These are phyloP conservation scores for Solanum piurae DNA, from an alignment of 257 asterid species.

Conservation along the genomic window DNA sequence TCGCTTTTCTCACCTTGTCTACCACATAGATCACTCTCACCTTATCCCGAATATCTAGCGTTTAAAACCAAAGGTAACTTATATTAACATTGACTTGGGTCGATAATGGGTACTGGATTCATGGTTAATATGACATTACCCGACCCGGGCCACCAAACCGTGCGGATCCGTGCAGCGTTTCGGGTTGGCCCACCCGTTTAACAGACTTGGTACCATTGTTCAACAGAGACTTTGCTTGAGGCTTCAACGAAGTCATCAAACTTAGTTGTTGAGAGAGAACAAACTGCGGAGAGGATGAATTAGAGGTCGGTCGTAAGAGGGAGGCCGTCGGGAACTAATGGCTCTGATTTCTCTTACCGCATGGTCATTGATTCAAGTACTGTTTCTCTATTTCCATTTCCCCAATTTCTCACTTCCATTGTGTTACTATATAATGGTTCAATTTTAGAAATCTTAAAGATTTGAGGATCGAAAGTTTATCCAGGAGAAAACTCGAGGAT, in stretches of 20 bases:
- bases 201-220: neutral
- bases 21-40: too few relatives aligned
- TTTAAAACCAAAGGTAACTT: too few relatives aligned
- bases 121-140: too few relatives aligned
- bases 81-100: too few relatives aligned
- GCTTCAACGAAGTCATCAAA: neutral
- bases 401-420: neutral
- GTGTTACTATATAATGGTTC: too few relatives aligned
- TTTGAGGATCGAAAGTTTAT: too few relatives aligned
- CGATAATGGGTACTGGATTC: too few relatives aligned
- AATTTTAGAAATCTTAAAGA: too few relatives aligned
- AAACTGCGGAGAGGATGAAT: conserved; percentile 23
- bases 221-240: neutral
- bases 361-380: conserved; percentile 91
- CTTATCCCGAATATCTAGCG: rapidly evolving
- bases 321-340: conserved; percentile 91
- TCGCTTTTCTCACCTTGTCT: too few relatives aligned
- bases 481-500: too few relatives aligned
- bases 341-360: conserved; percentile 86
- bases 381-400: neutral
- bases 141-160: neutral
- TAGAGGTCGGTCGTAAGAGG: conserved; percentile 28
- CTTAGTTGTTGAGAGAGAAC: neutral
- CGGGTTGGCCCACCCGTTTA: neutral
- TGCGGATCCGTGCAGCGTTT: neutral